Conservation (phyloP, 2,329 filamentous ascomycete species). For the Trichoderma cornu-damae region DNA sequence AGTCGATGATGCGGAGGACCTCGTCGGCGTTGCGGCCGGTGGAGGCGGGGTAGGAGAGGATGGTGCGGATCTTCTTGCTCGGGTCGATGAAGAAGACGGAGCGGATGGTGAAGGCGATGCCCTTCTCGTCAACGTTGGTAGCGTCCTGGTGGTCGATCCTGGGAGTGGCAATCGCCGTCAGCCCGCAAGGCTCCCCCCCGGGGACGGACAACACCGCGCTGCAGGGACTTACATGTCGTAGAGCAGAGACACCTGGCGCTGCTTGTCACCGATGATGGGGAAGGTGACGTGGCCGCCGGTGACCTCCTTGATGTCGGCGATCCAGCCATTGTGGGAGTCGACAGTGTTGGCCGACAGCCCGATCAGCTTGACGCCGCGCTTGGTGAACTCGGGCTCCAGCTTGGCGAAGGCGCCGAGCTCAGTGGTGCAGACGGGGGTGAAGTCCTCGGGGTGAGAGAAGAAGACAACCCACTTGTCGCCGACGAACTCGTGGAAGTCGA, state of each 20-base stretch:
- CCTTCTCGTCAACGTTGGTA: slow-evolving; percentile 75
- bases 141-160: slow-evolving; percentile 75
- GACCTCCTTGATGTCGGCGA: slow-evolving; percentile 81
- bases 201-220: not conserved
- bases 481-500: slow-evolving; percentile 79
- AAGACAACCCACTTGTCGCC: slow-evolving; percentile 74
- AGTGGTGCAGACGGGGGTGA: slow-evolving; percentile 92
- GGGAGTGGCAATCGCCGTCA: not conserved
- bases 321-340: slow-evolving; percentile 79
- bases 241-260: slow-evolving; percentile 66
- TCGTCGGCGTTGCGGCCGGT: slow-evolving; percentile 80
- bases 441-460: slow-evolving; percentile 85
- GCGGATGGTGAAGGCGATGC: slow-evolving; percentile 88
- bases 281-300: slow-evolving; percentile 64
- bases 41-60: slow-evolving; percentile 86
- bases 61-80: slow-evolving; percentile 86
- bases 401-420: slow-evolving; percentile 92
- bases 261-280: slow-evolving; percentile 77
- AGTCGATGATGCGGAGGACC: slow-evolving; percentile 73
- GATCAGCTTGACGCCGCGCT: slow-evolving; percentile 85
- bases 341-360: slow-evolving; percentile 85
- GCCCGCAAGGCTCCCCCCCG: not conserved
- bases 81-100: slow-evolving; percentile 94
- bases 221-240: slow-evolving; percentile 65
- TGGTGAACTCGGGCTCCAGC: slow-evolving; percentile 80